phyloP scores from a whole-genome alignment of 345 rosid species.

The Populus nigra region DNA sequence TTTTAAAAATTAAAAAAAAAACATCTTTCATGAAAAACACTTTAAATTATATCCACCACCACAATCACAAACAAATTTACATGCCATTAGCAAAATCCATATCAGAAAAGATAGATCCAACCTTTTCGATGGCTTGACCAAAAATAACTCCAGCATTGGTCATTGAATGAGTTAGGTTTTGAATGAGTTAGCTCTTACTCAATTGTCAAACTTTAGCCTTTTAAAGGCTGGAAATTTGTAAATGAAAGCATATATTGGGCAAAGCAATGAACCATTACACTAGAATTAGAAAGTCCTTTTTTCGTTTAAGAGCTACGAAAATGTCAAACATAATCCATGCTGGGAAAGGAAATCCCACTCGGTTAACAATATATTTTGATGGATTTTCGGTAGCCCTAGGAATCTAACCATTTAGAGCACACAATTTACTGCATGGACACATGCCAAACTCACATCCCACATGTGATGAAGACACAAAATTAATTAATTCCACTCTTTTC shows the following conservation, averaged over 20 bases:
- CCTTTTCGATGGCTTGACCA: not conserved
- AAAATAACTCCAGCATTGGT: not conserved
- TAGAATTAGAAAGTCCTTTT: not conserved
- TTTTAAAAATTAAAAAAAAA: no score
- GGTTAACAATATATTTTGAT: not conserved
- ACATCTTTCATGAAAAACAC: no score
- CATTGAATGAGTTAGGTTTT: constrained; percentile 3
- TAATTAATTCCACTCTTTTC: not conserved
- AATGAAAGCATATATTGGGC: not conserved
- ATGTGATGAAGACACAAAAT: not conserved
- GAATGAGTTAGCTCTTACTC: not conserved
- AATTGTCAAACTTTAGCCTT: constrained; percentile 10
- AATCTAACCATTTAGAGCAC: not conserved
- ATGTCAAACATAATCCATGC: not conserved
- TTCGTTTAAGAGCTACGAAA: not conserved
- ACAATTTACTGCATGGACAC: not conserved
- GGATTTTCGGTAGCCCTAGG: not conserved
- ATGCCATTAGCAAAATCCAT: not conserved
- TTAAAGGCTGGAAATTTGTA: not conserved
- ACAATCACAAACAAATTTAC: no score
- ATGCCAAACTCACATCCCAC: constrained; percentile 10
- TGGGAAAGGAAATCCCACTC: not conserved
- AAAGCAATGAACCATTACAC: not conserved
- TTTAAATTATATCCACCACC: rapidly evolving
- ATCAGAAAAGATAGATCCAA: not conserved